A percentile compares a stretch with the other conserved stretches of the same genome.
Evolutionary conservation across 306 rosid species (phyloP).

Genomic region (Cucurbita ficifolia): DNA sequence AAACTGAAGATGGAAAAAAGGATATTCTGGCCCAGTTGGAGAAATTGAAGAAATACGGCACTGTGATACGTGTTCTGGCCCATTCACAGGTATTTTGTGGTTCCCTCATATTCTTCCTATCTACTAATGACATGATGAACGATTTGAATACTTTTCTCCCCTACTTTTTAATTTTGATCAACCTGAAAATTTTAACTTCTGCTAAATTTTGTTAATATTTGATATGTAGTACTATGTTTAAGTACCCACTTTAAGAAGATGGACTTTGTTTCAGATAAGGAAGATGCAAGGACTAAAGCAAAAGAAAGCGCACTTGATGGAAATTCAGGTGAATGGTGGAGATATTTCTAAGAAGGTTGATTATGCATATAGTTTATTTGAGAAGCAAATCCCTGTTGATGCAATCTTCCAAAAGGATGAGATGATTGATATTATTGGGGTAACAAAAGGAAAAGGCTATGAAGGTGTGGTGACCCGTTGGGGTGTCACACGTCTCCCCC

Average conservation of each 20-base stretch:
- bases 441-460: slow-evolving; percentile 70
- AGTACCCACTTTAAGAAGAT: not conserved
- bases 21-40: slow-evolving; percentile 39
- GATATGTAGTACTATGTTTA: not conserved
- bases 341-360: slow-evolving; percentile 22
- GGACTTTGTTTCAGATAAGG: slow-evolving; percentile 11
- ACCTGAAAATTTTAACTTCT: too few relatives aligned
- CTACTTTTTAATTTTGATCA: too few relatives aligned
- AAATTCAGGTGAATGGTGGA: slow-evolving; percentile 39
- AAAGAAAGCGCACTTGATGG: slow-evolving; percentile 43
- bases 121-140: not conserved
- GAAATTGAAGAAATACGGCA: slow-evolving; percentile 49
- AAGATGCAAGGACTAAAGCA: slow-evolving; percentile 35
- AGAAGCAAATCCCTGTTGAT: slow-evolving; percentile 48
- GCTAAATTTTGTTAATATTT: not conserved
- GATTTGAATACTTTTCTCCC: not conserved
- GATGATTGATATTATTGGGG: slow-evolving; percentile 79
- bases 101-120: not conserved
- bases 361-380: slow-evolving; percentile 25
- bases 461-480: slow-evolving; percentile 84
- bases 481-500: slow-evolving; percentile 86
- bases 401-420: slow-evolving; percentile 80
- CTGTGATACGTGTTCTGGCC: slow-evolving; percentile 58
- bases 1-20: slow-evolving; percentile 50
- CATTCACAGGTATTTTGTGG: slow-evolving; percentile 48